These are phyloP conservation scores for Mayamaea pseudoterrestris DNA, from an alignment of 108 stramenopile genomes.

Conservation along the genomic window DNA sequence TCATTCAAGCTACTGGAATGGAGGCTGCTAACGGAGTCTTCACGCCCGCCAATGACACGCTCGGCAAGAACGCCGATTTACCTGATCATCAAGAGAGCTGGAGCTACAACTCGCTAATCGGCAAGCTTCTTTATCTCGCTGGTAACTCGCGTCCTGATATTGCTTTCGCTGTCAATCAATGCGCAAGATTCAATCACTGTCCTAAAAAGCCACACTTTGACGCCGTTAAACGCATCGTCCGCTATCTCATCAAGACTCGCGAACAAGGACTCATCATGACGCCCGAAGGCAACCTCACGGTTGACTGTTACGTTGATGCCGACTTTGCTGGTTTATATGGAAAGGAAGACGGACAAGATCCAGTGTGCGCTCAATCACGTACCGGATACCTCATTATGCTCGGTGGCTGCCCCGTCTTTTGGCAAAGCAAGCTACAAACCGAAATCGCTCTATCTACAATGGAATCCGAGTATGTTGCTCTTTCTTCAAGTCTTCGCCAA, in stretches of 20 bases:
- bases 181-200: constrained; percentile 7
- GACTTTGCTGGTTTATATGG: constrained; percentile 7
- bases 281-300: constrained; percentile 5
- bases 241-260: constrained; percentile 14
- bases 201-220: constrained; percentile 19
- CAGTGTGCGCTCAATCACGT: constrained; percentile 23
- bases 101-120: constrained; percentile 16
- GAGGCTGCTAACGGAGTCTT: constrained; percentile 1
- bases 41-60: constrained; percentile 4
- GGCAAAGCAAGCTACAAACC: constrained; percentile 27
- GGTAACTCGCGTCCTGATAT: constrained; percentile 13
- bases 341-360: constrained; percentile 1
- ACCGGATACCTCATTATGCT: constrained; percentile 30
- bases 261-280: constrained; percentile 13
- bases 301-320: constrained; percentile 31
- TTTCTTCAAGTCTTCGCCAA: constrained; percentile 12
- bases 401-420: constrained; percentile 22
- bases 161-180: constrained; percentile 15
- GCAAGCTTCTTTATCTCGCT: constrained; percentile 22
- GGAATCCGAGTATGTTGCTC: constrained; percentile 29
- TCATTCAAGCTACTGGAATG: constrained; percentile 12
- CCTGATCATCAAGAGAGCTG: constrained; percentile 4
- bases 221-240: constrained; percentile 10
- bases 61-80: constrained; percentile 1
- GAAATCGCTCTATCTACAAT: constrained; percentile 21